These are phyloP conservation scores for Chlorella ohadii DNA, from an alignment of 139 green algal genomes.

Conservation along the genomic window DNA sequence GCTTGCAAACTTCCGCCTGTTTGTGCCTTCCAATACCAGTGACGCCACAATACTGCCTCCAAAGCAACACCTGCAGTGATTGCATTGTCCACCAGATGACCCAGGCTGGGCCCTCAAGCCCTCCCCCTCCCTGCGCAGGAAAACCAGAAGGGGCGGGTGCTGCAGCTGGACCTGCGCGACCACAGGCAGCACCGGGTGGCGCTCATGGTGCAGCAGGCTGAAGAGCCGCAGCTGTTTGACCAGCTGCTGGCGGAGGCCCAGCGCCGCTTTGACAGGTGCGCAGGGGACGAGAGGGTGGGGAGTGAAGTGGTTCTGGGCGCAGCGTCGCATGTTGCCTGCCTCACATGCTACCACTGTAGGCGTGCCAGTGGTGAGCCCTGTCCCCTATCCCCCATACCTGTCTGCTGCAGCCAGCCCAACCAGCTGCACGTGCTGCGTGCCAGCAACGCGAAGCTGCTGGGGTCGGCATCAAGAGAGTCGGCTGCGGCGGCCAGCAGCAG, in stretches of 20 bases:
- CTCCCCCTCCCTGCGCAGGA: not conserved
- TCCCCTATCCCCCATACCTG: not conserved
- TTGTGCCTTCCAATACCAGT: no score
- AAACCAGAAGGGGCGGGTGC: not conserved
- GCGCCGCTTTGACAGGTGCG: not conserved
- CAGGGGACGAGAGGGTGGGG: no score
- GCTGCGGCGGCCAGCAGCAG: no score
- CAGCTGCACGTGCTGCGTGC: not conserved
- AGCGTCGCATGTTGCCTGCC: no score
- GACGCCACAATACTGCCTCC: no score
- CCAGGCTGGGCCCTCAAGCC: no score
- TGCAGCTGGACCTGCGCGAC: slow-evolving; percentile 11
- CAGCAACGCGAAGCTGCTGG: not conserved
- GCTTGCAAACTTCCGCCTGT: no score
- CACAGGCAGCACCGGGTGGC: not conserved
- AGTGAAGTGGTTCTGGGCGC: no score
- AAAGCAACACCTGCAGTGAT: no score
- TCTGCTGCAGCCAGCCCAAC: not conserved
- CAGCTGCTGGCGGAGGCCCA: not conserved
- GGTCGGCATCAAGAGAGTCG: not conserved
- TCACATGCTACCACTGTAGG: no score
- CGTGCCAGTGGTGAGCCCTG: no score
- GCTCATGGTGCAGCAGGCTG: not conserved
- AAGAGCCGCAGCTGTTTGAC: not conserved
- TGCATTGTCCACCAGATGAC: no score